Evolutionary conservation across 2,329 filamentous ascomycete genomes (phyloP).

Genomic region (Colletotrichum endophyticum): DNA sequence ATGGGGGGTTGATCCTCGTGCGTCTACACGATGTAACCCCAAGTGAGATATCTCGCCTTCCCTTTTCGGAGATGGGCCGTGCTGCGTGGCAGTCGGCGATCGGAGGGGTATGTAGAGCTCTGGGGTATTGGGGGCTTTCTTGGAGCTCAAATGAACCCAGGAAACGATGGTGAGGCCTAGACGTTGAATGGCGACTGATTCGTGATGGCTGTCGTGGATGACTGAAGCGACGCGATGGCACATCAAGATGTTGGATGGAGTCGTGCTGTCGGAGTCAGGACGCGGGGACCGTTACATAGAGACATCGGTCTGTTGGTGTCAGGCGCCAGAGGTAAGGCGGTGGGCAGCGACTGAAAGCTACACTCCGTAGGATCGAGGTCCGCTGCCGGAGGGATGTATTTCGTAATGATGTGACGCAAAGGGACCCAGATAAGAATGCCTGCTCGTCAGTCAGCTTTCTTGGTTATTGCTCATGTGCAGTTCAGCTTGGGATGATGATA

Average conservation of each 20-base stretch:
- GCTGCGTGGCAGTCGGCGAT: neutral
- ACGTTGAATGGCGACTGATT: neutral
- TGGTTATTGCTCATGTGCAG: neutral
- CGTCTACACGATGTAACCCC: constrained; percentile 2
- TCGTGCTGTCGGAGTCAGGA: neutral
- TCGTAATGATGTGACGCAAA: neutral
- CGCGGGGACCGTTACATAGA: neutral
- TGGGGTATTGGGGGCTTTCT: neutral
- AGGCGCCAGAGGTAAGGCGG: neutral
- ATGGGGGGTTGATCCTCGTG: neutral
- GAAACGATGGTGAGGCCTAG: neutral
- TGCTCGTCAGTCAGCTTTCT: neutral
- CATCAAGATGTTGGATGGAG: neutral
- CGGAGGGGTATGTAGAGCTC: neutral
- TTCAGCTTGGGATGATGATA: neutral
- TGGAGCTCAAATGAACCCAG: neutral
- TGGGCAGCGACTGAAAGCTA: neutral
- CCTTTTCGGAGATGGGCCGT: neutral
- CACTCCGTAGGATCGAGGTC: neutral
- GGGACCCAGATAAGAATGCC: neutral
- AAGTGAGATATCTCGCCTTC: constrained; percentile 9
- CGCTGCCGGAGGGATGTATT: neutral
- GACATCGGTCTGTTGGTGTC: neutral
- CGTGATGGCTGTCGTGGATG: neutral
- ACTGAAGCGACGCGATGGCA: neutral